phyloP scores from a whole-genome alignment of 1,284 basidiomycete species.

The Sporisorium sorghi region DNA sequence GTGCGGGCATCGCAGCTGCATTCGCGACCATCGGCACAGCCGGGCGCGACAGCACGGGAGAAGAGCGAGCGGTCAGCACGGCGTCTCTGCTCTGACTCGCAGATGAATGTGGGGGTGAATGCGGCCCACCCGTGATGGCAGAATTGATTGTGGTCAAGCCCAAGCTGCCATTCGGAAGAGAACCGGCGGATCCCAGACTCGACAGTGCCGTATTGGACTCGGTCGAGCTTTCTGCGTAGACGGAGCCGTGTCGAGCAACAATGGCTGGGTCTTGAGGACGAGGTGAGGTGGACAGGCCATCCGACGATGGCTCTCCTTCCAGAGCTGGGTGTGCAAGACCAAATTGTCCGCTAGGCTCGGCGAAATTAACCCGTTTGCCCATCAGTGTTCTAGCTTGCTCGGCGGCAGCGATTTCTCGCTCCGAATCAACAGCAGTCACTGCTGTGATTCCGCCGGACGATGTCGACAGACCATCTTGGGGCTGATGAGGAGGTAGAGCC shows the following conservation, averaged over 20 bases:
- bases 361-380: constrained; percentile 43
- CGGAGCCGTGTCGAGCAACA: constrained; percentile 13
- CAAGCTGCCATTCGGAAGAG: constrained; percentile 41
- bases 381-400: constrained; percentile 15
- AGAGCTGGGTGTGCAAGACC: constrained; percentile 3
- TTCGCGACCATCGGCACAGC: constrained; percentile 18
- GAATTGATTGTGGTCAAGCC: constrained; percentile 48
- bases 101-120: constrained; percentile 36
- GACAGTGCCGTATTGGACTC: constrained; percentile 48
- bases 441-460: neutral
- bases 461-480: neutral
- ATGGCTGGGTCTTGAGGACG: constrained; percentile 9
- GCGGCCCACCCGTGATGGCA: constrained; percentile 38
- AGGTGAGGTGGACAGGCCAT: constrained; percentile 28
- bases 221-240: constrained; percentile 50
- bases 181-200: constrained; percentile 43
- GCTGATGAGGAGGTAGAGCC: neutral
- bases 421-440: neutral
- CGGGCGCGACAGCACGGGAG: constrained; percentile 24
- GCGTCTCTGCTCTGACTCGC: constrained; percentile 26
- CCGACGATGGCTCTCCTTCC: constrained; percentile 23
- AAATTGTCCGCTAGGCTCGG: constrained; percentile 1
- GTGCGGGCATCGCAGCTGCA: constrained; percentile 13
- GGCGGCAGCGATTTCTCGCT: neutral
- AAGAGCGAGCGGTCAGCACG: constrained; percentile 35